Percentiles rank a stretch among this genome's conserved stretches.
phyloP scores from a whole-genome alignment of 768 basidiomycete genomes.

The Tricholoma terreum region DNA sequence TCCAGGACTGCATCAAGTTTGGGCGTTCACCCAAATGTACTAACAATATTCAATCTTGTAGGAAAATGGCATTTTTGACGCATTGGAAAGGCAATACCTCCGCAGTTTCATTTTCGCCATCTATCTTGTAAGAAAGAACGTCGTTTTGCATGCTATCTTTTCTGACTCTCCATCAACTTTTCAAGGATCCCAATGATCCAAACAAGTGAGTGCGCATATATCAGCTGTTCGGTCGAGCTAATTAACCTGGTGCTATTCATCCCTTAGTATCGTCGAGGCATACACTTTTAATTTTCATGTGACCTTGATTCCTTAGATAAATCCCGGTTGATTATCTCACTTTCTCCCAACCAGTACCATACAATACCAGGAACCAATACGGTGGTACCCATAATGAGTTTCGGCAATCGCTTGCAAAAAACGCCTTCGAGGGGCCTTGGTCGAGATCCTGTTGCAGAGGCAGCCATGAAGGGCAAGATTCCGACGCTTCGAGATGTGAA shows the following conservation, averaged over 20 bases:
- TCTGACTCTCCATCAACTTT: conserved; percentile 4
- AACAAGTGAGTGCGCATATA: conserved; percentile 60
- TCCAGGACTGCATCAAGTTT: conserved; percentile 14
- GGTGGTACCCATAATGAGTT: conserved; percentile 68
- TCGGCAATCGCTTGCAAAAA: conserved; percentile 57
- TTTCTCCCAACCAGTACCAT: conserved; percentile 52
- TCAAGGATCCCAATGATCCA: conserved; percentile 79
- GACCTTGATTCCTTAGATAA: conserved; percentile 6
- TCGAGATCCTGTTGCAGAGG: conserved; percentile 58
- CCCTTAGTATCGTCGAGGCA: conserved; percentile 75
- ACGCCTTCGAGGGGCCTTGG: conserved; percentile 39
- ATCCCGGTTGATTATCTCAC: neutral
- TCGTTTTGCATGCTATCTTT: neutral
- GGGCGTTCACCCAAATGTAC: conserved; percentile 2
- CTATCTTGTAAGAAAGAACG: conserved; percentile 57
- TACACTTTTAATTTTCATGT: conserved; percentile 88
- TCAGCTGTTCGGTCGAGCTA: conserved; percentile 9
- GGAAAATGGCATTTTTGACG: conserved; percentile 88
- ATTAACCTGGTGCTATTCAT: conserved; percentile 1
- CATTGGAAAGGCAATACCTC: conserved; percentile 80
- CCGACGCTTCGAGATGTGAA: conserved; percentile 84
- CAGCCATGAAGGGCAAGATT: conserved; percentile 53
- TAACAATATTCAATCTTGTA: conserved; percentile 22
- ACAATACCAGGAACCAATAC: conserved; percentile 56
- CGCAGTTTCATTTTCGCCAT: conserved; percentile 84